Evolutionary conservation across 345 rosid genomes (phyloP), one percentile per base, ranked within the genome.

Genomic region (Passiflora organensis): DNA sequence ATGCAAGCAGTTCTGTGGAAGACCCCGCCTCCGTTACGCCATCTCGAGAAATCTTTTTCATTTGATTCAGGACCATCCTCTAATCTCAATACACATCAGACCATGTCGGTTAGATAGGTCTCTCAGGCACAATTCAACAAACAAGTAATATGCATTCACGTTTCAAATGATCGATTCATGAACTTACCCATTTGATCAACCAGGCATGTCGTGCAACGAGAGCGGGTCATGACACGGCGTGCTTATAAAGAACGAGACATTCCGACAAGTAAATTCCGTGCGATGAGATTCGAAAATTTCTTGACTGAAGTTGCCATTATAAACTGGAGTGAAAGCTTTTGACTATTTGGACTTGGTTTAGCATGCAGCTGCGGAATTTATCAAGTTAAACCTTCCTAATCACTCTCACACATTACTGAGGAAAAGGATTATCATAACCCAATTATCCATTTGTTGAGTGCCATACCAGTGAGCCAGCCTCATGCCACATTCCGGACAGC

Each of bases 1-100:
- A 86, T 61, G 20, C 62, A 34, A 46, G 95, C 88, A 20, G 81
- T 78, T 39, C 66, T 60, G 65, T 89, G 95, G 63, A 78, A 72
- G 16, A 14, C 52, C 15, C 91, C 95, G 72, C 82, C 91, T 22
- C 95, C 97, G 44, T 84, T 79, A 45, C 55, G 10, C 84, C 91
- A 86, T 55, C 65, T 72, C 19, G 59, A 55, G 63, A 76, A 85
- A 22, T 70, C 81, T 32, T 2, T 60, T 1, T 19, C 28, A 63
- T 32, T 60, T 39, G 18, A 6, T 3, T 60, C 70, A 36, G n/a
- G 32, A 34, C 66, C 64, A 39, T 51, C 69, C 53, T 67, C 88
- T 74, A 48, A 60, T 55, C 68, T 78, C 63, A 51, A 22, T 28
- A 16, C 23, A 46, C 43, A 43, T 41, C 37, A 32, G 43, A 48